These are phyloP conservation scores for Lipomyces sp. DNA, from an alignment of 805 yeast genomes.

Conservation along the genomic window DNA sequence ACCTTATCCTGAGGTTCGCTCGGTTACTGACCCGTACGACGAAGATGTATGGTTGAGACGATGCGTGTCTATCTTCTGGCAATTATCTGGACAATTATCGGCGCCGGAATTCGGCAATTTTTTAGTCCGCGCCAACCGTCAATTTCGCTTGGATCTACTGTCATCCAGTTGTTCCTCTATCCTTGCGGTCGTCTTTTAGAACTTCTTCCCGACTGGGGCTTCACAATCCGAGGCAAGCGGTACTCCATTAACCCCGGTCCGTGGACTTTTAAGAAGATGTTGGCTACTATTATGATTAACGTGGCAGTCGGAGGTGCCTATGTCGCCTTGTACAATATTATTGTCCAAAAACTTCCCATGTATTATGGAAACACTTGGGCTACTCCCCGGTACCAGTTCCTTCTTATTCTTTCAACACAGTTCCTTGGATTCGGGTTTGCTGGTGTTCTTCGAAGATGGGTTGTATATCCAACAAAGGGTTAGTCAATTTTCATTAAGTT, in stretches of 20 bases:
- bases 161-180: slow-evolving; percentile 63
- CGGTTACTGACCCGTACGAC: slow-evolving; percentile 59
- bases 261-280: slow-evolving; percentile 65
- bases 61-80: slow-evolving; percentile 51
- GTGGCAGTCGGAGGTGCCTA: slow-evolving; percentile 54
- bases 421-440: slow-evolving; percentile 71
- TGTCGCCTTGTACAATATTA: slow-evolving; percentile 55
- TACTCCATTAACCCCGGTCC: slow-evolving; percentile 60
- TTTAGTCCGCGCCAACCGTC: slow-evolving; percentile 63
- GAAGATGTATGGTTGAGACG: slow-evolving; percentile 54
- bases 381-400: slow-evolving; percentile 56
- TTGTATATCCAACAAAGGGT: slow-evolving; percentile 57
- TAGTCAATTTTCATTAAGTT: background rate
- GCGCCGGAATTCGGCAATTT: slow-evolving; percentile 45
- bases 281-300: slow-evolving; percentile 54
- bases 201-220: slow-evolving; percentile 54
- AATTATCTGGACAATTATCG: slow-evolving; percentile 54
- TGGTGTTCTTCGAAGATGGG: slow-evolving; percentile 63
- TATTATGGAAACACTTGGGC: slow-evolving; percentile 47
- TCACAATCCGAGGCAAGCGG: slow-evolving; percentile 47
- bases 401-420: slow-evolving; percentile 60
- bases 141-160: slow-evolving; percentile 56
- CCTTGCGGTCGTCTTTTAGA: slow-evolving; percentile 60
- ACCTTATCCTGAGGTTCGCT: slow-evolving; percentile 64
- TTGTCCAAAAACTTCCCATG: slow-evolving; percentile 55